Percentiles rank a stretch among this genome's conserved stretches.
These are phyloP conservation scores for Herpetomonas samuelpessoai DNA, from an alignment of 208 protist species.

Conservation along the genomic window DNA sequence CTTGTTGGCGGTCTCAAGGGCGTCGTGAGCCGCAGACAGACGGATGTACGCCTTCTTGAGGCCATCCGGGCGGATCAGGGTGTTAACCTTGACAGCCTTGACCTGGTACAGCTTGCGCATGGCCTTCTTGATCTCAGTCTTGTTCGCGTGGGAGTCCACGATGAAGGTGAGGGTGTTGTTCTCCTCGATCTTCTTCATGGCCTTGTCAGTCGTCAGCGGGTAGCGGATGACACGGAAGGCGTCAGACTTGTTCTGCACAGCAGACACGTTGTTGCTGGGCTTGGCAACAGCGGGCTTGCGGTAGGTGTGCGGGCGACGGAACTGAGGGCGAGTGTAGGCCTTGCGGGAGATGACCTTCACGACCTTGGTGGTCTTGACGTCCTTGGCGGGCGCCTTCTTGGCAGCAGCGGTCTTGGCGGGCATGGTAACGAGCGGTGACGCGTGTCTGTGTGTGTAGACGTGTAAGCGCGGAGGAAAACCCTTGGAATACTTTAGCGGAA, in stretches of 20 bases:
- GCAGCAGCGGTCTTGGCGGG: conserved; percentile 46
- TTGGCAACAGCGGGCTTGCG: conserved; percentile 77
- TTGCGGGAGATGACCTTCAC: conserved; percentile 92
- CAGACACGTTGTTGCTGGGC: conserved; percentile 91
- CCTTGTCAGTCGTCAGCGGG: conserved; percentile 98
- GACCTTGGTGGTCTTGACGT: conserved; percentile 73
- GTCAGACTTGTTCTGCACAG: conserved; percentile 71
- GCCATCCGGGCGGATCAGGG: conserved; percentile 97
- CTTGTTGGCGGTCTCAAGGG: conserved; percentile 98
- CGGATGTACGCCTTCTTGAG: conserved; percentile 99
- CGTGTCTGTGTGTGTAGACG: not conserved
- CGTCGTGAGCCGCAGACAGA: conserved; percentile 94
- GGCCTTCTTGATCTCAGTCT: conserved; percentile 98
- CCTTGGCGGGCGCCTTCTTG: conserved; percentile 51
- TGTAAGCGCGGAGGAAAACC: no score
- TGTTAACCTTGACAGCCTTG: conserved; percentile 98
- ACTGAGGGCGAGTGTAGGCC: conserved; percentile 94
- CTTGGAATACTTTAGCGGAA: no score
- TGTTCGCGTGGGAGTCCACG: conserved; percentile 97
- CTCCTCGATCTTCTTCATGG: conserved; percentile 99
- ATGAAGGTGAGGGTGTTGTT: conserved; percentile 99
- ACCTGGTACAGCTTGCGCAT: conserved; percentile 98
- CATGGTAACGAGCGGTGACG: conserved; percentile 31
- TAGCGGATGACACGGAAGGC: conserved; percentile 95
- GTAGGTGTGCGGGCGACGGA: conserved; percentile 97